These are phyloP conservation scores for Centrapalus pauciflorus DNA, from an alignment of 129 eudicot genomes.

Conservation along the genomic window DNA sequence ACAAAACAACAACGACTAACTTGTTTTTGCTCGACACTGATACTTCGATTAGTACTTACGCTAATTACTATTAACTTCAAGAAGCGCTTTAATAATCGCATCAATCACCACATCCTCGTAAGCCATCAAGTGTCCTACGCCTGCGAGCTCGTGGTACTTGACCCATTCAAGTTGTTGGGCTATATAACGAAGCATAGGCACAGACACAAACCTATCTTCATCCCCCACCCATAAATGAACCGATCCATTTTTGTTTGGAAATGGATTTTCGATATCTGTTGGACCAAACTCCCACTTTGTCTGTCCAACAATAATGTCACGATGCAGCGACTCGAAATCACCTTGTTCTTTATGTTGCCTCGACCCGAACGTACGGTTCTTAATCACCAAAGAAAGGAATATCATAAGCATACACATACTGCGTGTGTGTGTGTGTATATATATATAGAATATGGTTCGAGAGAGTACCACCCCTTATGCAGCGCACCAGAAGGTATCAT, in stretches of 20 bases:
- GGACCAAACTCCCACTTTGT: slow-evolving; percentile 88
- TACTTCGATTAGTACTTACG: too few species aligned
- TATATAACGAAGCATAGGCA: slow-evolving; percentile 52
- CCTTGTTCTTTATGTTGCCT: too few species aligned
- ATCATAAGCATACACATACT: neutral
- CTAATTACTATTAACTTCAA: too few species aligned
- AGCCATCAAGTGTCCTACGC: slow-evolving; percentile 57
- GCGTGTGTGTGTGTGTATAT: neutral
- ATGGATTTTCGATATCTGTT: slow-evolving; percentile 47
- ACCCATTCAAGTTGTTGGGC: slow-evolving; percentile 64
- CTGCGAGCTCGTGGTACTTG: slow-evolving; percentile 64
- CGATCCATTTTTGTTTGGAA: slow-evolving; percentile 40
- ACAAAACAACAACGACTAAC: too few species aligned
- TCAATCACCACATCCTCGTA: slow-evolving; percentile 44
- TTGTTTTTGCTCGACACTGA: too few species aligned
- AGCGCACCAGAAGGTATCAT: too few species aligned
- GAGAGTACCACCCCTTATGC: too few species aligned
- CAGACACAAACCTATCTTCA: slow-evolving; percentile 55
- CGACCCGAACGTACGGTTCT: too few species aligned
- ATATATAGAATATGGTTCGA: too few species aligned
- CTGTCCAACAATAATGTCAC: slow-evolving; percentile 59
- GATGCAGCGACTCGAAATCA: slow-evolving; percentile 57
- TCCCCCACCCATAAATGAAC: slow-evolving; percentile 81
- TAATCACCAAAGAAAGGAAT: neutral
- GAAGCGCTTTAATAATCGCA: slow-evolving; percentile 38